These are phyloP conservation scores for Rhododendron ferrugineum DNA, from an alignment of 148 eudicot species.

Conservation along the genomic window DNA sequence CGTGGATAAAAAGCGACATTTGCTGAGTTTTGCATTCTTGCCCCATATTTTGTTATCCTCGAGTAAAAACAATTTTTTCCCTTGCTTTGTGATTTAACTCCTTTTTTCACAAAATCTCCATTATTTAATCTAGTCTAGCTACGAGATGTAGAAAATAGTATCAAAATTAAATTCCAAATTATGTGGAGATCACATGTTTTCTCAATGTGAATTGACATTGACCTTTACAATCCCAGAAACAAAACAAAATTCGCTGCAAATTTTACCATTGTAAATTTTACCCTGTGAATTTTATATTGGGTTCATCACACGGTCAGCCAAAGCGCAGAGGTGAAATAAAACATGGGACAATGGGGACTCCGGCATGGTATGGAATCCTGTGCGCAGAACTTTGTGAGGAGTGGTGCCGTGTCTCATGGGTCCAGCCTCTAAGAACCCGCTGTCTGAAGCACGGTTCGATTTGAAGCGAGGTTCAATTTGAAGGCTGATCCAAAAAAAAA, in stretches of 20 bases:
- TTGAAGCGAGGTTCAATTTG: too few relatives aligned
- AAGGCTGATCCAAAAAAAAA: too few relatives aligned
- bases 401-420: neutral
- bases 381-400: too few relatives aligned
- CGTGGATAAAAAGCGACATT: neutral
- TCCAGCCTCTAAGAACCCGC: neutral
- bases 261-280: too few relatives aligned
- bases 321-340: neutral
- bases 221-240: neutral
- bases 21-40: neutral
- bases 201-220: neutral
- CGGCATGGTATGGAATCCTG: neutral
- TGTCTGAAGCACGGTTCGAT: neutral
- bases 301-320: neutral
- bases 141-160: neutral
- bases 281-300: neutral
- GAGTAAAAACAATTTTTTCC: neutral
- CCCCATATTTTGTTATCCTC: neutral
- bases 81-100: too few relatives aligned
- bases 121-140: neutral
- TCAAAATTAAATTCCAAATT: neutral
- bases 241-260: neutral
- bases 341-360: neutral
- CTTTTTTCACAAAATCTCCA: too few relatives aligned
- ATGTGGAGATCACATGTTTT: neutral